These are phyloP conservation scores for Fusarium dimerum DNA, from an alignment of 2,329 filamentous ascomycete genomes.

Conservation along the genomic window DNA sequence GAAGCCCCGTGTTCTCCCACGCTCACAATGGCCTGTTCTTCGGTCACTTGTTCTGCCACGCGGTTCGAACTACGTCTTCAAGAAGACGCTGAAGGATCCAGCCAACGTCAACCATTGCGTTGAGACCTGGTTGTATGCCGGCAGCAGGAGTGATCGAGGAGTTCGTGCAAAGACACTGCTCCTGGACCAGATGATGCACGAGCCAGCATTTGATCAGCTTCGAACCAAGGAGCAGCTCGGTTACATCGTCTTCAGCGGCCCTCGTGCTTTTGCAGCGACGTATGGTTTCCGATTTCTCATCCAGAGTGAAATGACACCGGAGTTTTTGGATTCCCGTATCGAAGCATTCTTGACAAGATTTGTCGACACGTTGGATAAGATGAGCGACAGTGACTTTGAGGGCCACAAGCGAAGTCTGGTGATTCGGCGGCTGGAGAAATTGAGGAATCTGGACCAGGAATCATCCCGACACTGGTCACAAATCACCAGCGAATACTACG, in stretches of 20 bases:
- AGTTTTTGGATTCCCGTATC: conserved; percentile 84
- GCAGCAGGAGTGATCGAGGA: conserved; percentile 66
- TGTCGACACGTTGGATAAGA: conserved; percentile 65
- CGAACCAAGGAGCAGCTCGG: conserved; percentile 97
- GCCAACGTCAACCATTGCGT: conserved; percentile 89
- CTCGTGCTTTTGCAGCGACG: conserved; percentile 70
- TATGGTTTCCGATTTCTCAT: conserved; percentile 88
- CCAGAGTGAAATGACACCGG: conserved; percentile 83
- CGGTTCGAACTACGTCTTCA: conserved; percentile 82
- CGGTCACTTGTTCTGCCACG: conserved; percentile 76
- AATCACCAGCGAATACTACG: conserved; percentile 82
- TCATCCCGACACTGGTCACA: conserved; percentile 81
- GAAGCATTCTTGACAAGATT: conserved; percentile 78
- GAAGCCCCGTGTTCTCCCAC: conserved; percentile 71
- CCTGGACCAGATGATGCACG: conserved; percentile 86
- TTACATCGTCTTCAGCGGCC: conserved; percentile 90
- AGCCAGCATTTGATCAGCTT: conserved; percentile 92
- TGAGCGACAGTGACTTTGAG: conserved; percentile 85
- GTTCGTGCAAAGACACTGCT: conserved; percentile 77
- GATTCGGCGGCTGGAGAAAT: conserved; percentile 82
- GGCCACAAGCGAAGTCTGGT: conserved; percentile 87
- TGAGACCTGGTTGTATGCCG: conserved; percentile 74
- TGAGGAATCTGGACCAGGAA: conserved; percentile 90
- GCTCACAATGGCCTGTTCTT: conserved; percentile 76
- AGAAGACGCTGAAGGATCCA: conserved; percentile 77